These are phyloP conservation scores for Opeltia flavorubescens DNA, from an alignment of 495 filamentous ascomycete genomes.

Conservation along the genomic window DNA sequence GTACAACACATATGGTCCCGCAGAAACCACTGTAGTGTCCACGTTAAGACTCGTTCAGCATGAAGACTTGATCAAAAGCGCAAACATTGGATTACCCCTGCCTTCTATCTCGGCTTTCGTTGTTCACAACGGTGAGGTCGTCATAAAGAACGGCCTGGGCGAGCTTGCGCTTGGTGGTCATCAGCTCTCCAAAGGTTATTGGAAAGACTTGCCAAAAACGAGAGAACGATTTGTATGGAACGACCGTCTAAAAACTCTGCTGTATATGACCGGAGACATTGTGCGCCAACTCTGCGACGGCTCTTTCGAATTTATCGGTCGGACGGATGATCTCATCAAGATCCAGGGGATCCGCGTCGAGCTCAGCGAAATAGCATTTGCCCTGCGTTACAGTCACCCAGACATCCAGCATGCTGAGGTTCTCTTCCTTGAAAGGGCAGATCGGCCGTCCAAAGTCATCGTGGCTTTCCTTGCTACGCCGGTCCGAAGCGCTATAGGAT, in stretches of 20 bases:
- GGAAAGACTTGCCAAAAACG: constrained; percentile 30
- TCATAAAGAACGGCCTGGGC: constrained; percentile 28
- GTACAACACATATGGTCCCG: constrained; percentile 27
- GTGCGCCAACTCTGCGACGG: constrained; percentile 30
- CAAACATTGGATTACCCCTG: constrained; percentile 25
- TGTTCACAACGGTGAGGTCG: constrained; percentile 15
- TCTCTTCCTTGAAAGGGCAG: constrained; percentile 16
- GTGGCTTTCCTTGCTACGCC: constrained; percentile 23
- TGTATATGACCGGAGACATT: constrained; percentile 41
- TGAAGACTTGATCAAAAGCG: constrained; percentile 20
- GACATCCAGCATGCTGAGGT: constrained; percentile 21
- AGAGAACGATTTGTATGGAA: constrained; percentile 26
- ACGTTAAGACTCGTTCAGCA: constrained; percentile 21
- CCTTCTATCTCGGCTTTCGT: constrained; percentile 23
- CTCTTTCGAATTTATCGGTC: constrained; percentile 28
- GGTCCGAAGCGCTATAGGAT: neutral
- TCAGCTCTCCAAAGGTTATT: constrained; percentile 28
- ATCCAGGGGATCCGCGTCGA: constrained; percentile 26
- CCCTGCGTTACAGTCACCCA: constrained; percentile 20
- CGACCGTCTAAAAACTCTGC: constrained; percentile 11
- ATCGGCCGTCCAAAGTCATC: constrained; percentile 22
- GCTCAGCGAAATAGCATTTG: constrained; percentile 25
- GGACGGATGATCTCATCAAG: constrained; percentile 26
- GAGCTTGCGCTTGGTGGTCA: constrained; percentile 32
- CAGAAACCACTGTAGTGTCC: constrained; percentile 25